Evolutionary conservation across 2,329 filamentous ascomycete genomes (phyloP), one percentile per base, ranked within the genome.

Genomic region (Nannizziopsis arthrosporioides): DNA sequence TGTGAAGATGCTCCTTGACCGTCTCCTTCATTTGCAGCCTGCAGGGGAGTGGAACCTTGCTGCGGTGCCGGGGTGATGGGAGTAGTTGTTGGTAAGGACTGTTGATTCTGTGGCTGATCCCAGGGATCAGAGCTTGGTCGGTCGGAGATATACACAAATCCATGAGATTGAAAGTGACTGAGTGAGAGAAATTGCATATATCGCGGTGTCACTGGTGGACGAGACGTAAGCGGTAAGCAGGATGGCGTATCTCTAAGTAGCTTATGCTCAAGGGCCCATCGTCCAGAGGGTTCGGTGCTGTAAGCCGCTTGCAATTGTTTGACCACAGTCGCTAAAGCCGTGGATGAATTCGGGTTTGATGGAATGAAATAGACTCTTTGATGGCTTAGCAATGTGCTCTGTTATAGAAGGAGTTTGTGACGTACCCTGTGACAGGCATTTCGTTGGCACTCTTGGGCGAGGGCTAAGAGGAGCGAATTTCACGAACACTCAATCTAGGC

Each of bases 121-220:
- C 46, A 53, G 36, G 50, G 54, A 36, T 55, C 52, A 27, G 44
- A 43, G 44, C 42, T 50, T 1, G 44, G 54, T 17, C 54, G 53
- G 35, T 59, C 58, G 8, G 68, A 67, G 2, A 66, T 64, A 49
- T 67, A 68, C 44, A 70, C 60, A 52, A 67, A 69, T 11, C 65
- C 66, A 17, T 67, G 62, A 4, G 57, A 61, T 11, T 65, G 60
- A 50, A 64, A 63, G 50, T 69, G 63, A n/a, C 60, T 62, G 34
- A 69, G 56, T 5, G 62, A 65, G 35, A 70, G 61, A 49, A 69
- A 66, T 48, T 70, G 67, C 59, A 70, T 64, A 46, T 63, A 68
- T 18, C 64, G 62, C 3, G 66, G 61, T 15, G 58, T 59, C 4
- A 55, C 39, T 35, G 59, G 55, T 1, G 58, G 59, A 17, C 62